Evolutionary conservation across 2,329 filamentous ascomycete genomes (phyloP).

Genomic region (Lithohypha guttulata): DNA sequence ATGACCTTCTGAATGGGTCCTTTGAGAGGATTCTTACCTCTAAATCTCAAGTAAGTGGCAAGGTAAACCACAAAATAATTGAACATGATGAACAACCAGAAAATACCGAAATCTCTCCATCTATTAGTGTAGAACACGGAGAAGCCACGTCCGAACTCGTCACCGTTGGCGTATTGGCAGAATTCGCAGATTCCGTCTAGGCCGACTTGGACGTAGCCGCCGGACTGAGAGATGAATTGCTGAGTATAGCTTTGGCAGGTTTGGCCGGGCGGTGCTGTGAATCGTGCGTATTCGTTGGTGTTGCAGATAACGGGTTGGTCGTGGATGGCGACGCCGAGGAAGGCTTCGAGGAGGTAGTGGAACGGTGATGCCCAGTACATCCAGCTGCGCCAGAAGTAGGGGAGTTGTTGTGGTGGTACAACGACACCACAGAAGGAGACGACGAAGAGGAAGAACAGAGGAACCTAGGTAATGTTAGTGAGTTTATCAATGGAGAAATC

Average conservation of each 20-base stretch:
- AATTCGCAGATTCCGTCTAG: conserved; percentile 39
- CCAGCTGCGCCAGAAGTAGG: conserved; percentile 55
- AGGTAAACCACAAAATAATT: conserved; percentile 38
- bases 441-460: conserved; percentile 58
- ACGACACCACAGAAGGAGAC: conserved; percentile 66
- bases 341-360: conserved; percentile 64
- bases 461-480: no score
- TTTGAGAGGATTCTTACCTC: conserved; percentile 17
- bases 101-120: conserved; percentile 78
- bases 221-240: conserved; percentile 40
- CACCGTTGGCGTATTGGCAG: conserved; percentile 27
- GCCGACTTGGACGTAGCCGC: conserved; percentile 38
- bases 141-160: conserved; percentile 35
- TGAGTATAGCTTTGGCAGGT: conserved; percentile 51
- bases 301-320: conserved; percentile 57
- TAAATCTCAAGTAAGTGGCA: conserved; percentile 16
- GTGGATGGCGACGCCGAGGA: conserved; percentile 60
- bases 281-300: conserved; percentile 48
- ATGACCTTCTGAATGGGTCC: conserved; percentile 11
- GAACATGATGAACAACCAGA: conserved; percentile 61
- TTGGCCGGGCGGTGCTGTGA: conserved; percentile 44
- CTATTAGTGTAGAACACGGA: conserved; percentile 47
- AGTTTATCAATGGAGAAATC: no score
- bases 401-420: conserved; percentile 54
- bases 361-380: conserved; percentile 68